Base-by-base conservation (phyloP, 768 basidiomycete genomes). In the Macrolepiota albuminosa region DNA sequence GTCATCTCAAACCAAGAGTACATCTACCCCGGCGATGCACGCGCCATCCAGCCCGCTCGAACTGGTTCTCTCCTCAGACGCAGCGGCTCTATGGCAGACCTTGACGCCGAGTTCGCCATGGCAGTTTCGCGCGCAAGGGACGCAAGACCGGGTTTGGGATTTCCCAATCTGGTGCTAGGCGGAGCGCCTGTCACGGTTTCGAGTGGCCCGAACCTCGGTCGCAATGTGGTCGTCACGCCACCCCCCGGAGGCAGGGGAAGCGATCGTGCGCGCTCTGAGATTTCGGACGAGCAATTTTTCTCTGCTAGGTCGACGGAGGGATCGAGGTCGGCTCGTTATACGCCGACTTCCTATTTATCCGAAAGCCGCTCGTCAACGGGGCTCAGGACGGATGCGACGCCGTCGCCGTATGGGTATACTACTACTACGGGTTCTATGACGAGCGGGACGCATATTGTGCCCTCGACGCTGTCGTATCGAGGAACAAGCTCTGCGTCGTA, bases 31-130 rank as follows among this genome's bases (percentile, higher is more conserved):
- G 87, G 88, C 3, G 91, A 90, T 65, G 80, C 82, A 18, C 82
- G 91, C 8, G 85, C 84, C 14, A 93, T 93, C 61, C 82, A 83
- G 8, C 85, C 88, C 3, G 84, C 85, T 57, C 78, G 79, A 29
- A 71, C 75, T 6, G 73, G 72, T 26, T 73, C 74, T 3, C 59
- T 75, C 24, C 66, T 75, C n/a, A 69, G 78, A n/a, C 68, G 88
- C 46, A 89, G 87, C n/a, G 87, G 83, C 47, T 92, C 88, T 0
- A 79, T 89, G 75, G 87, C 87, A 0, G 91, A 93, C 66, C 74
- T 93, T n/a, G 89, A 82, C 54, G 72, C 65, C 39, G 78, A 74
- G 78, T 71, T 84, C 58, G 86, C 80, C 57, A 84, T 67, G 61
- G 84, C 67, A 62, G 75, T 68, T 72, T 77, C 26, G 73, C 85